A percentile compares a stretch with the other conserved stretches of the same genome.
Conservation (phyloP, 176 grass and related monocot species). For the Ampelocalamus luodianensis region DNA sequence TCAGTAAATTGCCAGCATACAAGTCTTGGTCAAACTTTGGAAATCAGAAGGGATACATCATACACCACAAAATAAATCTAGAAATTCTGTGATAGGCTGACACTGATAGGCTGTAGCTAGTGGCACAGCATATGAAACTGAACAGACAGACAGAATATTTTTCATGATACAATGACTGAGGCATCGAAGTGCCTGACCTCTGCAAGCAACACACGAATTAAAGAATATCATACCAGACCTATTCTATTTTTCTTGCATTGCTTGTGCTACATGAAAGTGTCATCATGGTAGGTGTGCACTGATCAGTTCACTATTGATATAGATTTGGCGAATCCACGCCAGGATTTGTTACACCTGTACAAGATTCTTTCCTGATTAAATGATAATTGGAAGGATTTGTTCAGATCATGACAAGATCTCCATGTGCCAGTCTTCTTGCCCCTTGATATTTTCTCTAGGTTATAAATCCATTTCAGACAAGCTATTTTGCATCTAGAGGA, state of each 20-base stretch:
- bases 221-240: not conserved
- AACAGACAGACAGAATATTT: not conserved
- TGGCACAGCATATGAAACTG: not conserved
- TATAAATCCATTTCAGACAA: slow-evolving; percentile 39
- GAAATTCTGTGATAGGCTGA: not conserved
- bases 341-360: slow-evolving; percentile 8
- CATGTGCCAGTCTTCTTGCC: not conserved
- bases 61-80: not conserved
- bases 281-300: not conserved
- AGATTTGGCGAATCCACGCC: slow-evolving; percentile 44
- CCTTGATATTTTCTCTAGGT: slow-evolving; percentile 25
- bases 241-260: slow-evolving; percentile 10
- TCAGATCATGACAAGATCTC: slow-evolving; percentile 42
- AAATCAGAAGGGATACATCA: not conserved
- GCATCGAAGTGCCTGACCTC: not conserved
- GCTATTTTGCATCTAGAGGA: slow-evolving; percentile 23
- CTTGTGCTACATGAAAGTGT: not conserved
- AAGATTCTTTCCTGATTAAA: slow-evolving; percentile 37
- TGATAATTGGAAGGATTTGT: slow-evolving; percentile 18
- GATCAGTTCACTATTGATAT: not conserved
- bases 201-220: not conserved
- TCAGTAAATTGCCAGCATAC: not conserved
- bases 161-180: not conserved
- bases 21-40: slow-evolving; percentile 14
- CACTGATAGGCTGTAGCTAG: not conserved